Evolutionary conservation across 441 rosid species (phyloP).

Genomic region (Arabidopsis hybrid): DNA sequence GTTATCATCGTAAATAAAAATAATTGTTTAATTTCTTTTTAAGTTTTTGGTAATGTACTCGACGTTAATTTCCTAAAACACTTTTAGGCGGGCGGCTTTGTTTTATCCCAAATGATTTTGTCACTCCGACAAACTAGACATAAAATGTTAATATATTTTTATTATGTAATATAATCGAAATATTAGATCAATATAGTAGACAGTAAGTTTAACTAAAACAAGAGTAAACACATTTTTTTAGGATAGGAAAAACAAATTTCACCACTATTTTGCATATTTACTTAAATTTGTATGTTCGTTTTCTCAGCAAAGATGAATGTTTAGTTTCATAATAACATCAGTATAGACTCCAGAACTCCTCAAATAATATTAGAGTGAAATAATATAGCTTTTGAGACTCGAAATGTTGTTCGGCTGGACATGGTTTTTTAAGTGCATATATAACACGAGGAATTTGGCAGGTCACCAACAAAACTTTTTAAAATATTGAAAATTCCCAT

Average conservation of each 20-base stretch:
- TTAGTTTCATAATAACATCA: not conserved
- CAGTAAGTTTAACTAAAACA: not conserved
- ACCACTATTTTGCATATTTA: constrained; percentile 4
- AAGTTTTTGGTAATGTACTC: too few relatives aligned
- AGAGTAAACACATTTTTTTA: not conserved
- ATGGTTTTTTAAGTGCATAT: constrained; percentile 25
- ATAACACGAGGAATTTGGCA: constrained; percentile 47
- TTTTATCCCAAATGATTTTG: not conserved
- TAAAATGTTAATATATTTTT: not conserved
- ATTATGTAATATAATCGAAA: not conserved
- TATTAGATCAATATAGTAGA: not conserved
- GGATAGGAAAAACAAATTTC: not conserved
- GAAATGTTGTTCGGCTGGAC: not conserved
- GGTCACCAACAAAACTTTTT: constrained; percentile 41
- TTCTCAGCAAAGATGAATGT: not conserved
- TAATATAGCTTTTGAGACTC: not conserved
- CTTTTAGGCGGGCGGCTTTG: not conserved
- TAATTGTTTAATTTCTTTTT: not conserved
- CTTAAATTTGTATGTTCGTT: not conserved
- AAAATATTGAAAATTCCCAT: not conserved
- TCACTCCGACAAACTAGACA: not conserved
- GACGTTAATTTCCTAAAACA: not conserved
- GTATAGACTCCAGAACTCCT: not conserved
- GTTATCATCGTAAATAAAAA: not conserved
- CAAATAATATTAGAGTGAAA: constrained; percentile 3